These are phyloP conservation scores for Nitzschia sp. DNA, from an alignment of 108 stramenopile species.

Conservation along the genomic window DNA sequence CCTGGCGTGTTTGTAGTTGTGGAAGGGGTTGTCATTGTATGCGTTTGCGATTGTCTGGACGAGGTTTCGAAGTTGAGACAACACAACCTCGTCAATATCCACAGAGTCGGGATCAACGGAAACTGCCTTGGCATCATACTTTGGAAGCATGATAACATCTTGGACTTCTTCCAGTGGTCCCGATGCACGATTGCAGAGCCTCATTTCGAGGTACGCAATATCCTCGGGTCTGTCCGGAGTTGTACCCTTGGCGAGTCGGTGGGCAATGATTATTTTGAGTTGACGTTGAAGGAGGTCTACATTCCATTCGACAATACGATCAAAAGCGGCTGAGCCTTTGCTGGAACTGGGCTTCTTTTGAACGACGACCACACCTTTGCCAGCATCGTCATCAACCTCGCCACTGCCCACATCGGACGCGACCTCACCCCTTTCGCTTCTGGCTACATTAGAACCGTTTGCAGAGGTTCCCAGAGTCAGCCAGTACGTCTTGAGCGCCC, in stretches of 20 bases:
- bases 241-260: neutral
- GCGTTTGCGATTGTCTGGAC: constrained; percentile 1
- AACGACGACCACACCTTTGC: neutral
- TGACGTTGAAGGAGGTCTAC: neutral
- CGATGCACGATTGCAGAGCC: neutral
- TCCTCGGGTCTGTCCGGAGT: neutral
- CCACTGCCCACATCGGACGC: too few species aligned
- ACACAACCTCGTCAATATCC: constrained; percentile 3
- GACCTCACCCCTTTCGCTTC: neutral
- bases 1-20: constrained; percentile 13
- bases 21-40: constrained; percentile 8
- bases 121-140: neutral
- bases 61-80: constrained; percentile 14
- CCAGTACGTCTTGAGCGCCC: constrained; percentile 52
- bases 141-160: constrained; percentile 14
- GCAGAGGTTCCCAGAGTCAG: constrained; percentile 7
- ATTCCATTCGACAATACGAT: constrained; percentile 17
- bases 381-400: neutral
- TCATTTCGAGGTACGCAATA: neutral
- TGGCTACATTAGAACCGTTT: neutral
- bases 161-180: constrained; percentile 9
- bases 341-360: neutral
- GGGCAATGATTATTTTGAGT: constrained; percentile 8
- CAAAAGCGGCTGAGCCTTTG: neutral
- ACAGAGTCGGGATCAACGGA: constrained; percentile 2